phyloP scores from a whole-genome alignment of 345 rosid species.

The Erucastrum elatum region DNA sequence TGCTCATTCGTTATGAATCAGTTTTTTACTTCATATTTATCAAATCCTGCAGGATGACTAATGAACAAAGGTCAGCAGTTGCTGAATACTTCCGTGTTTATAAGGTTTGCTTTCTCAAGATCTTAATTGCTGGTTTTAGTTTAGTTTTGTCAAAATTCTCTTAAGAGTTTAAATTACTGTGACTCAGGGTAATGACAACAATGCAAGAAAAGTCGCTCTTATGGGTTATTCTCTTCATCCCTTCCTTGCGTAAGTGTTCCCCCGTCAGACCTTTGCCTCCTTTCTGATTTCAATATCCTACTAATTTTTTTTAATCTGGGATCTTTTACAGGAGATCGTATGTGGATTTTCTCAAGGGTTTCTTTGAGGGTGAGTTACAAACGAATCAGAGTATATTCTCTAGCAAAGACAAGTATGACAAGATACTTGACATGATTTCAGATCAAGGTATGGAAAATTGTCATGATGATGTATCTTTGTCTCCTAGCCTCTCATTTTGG shows the following conservation, averaged over 20 bases:
- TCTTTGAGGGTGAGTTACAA: conserved; percentile 75
- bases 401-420: conserved; percentile 78
- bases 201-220: conserved; percentile 68
- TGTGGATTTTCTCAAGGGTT: conserved; percentile 63
- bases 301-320: no score
- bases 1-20: background rate
- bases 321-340: conserved; percentile 76
- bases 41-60: conserved; percentile 59
- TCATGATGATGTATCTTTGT: conserved; percentile 3
- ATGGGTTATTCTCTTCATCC: conserved; percentile 78
- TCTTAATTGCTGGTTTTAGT: background rate
- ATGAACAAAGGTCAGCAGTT: conserved; percentile 90
- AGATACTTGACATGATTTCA: conserved; percentile 82
- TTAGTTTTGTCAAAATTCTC: background rate
- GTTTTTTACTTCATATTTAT: background rate
- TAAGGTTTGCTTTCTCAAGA: conserved; percentile 51
- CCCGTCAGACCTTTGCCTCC: background rate
- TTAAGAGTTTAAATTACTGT: conserved; percentile 7
- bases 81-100: conserved; percentile 87
- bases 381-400: conserved; percentile 61
- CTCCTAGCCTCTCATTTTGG: conserved; percentile 1
- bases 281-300: conserved; percentile 4
- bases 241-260: conserved; percentile 70
- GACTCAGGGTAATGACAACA: conserved; percentile 81
- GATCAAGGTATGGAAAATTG: conserved; percentile 56